Conservation (phyloP, 2,329 filamentous ascomycete species). For the Pseudogymnoascus sp. region DNA sequence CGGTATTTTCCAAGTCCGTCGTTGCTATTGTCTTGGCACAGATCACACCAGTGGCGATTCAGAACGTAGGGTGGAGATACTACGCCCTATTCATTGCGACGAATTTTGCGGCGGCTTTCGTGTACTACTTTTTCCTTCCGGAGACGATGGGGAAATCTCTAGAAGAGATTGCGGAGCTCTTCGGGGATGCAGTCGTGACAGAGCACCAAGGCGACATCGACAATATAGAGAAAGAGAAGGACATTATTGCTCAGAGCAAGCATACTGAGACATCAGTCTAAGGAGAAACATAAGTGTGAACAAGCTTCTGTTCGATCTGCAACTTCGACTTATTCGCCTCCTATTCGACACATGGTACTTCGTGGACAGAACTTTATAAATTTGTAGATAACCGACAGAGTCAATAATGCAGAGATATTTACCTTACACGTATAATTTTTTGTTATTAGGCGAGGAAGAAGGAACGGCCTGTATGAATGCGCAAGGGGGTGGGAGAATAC, state of each 20-base stretch:
- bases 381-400: too few species aligned
- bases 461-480: not conserved
- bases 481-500: not conserved
- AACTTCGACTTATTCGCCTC: not conserved
- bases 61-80: conserved; percentile 31
- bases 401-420: too few species aligned
- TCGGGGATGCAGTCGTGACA: conserved; percentile 19
- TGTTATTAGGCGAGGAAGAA: not conserved
- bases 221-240: not conserved
- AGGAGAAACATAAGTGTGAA: not conserved
- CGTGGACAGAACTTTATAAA: too few species aligned
- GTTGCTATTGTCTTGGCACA: conserved; percentile 26
- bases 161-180: conserved; percentile 40
- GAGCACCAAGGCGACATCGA: not conserved
- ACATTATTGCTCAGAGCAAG: not conserved
- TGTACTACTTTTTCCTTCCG: conserved; percentile 43
- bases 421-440: not conserved
- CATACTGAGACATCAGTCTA: not conserved
- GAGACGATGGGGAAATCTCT: conserved; percentile 60
- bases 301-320: not conserved
- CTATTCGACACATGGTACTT: not conserved
- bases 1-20: conserved; percentile 25
- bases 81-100: conserved; percentile 32
- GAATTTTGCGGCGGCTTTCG: conserved; percentile 23
- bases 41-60: conserved; percentile 30